A percentile compares a stretch with the other conserved stretches of the same genome.
Conservation (phyloP, 176 grass and related monocot species). For the Triticum monococcum region DNA sequence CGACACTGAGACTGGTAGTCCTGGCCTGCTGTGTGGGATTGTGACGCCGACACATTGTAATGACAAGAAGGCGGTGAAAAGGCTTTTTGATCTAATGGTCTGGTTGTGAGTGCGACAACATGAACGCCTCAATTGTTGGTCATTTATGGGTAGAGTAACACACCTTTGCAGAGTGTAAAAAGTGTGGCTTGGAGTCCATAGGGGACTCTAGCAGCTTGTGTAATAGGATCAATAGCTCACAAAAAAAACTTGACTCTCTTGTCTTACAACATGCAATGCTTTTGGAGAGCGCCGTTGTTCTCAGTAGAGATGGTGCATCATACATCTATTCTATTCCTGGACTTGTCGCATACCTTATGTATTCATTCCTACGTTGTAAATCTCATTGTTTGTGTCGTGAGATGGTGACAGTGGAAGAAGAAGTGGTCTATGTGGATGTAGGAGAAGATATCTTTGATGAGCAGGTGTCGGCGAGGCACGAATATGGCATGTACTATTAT, state of each 20-base stretch:
- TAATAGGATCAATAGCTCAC: neutral
- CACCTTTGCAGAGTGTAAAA: neutral
- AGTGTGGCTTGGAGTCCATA: neutral
- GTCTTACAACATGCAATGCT: neutral
- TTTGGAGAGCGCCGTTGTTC: neutral
- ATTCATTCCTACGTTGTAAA: neutral
- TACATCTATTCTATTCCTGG: too few species aligned
- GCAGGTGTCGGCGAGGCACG: neutral
- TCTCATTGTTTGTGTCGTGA: neutral
- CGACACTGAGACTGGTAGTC: too few species aligned
- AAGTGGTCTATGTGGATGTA: neutral
- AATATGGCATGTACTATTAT: neutral
- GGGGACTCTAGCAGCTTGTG: neutral
- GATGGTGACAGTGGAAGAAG: neutral
- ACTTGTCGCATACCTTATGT: neutral
- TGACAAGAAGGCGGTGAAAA: too few species aligned
- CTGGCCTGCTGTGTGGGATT: too few species aligned
- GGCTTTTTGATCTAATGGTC: too few species aligned
- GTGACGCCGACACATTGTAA: too few species aligned
- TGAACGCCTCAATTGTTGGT: neutral
- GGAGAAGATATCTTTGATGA: neutral
- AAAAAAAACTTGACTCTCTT: neutral
- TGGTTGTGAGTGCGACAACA: neutral
- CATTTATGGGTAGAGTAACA: neutral
- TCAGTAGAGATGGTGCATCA: neutral